These are phyloP conservation scores for Euphorbia lathyris DNA, from an alignment of 345 rosid genomes.

Conservation along the genomic window DNA sequence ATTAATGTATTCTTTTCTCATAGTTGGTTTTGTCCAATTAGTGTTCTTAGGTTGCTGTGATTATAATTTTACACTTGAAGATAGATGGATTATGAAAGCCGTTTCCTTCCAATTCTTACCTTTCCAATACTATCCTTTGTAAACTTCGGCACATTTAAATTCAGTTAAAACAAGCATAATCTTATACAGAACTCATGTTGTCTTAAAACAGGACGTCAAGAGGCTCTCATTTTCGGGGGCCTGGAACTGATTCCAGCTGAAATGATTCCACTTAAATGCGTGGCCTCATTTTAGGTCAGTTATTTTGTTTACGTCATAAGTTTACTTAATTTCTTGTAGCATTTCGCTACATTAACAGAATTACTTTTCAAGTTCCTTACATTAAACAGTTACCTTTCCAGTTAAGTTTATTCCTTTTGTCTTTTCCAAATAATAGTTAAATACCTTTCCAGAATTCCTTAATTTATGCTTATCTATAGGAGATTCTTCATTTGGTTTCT, in stretches of 20 bases:
- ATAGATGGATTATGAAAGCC: conserved; percentile 43
- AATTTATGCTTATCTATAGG: conserved; percentile 21
- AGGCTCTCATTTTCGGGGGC: conserved; percentile 98
- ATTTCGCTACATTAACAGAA: conserved; percentile 51
- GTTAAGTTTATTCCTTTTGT: conserved; percentile 29
- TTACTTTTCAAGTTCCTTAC: conserved; percentile 48
- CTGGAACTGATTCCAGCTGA: conserved; percentile 95
- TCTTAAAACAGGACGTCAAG: conserved; percentile 97
- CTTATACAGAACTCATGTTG: conserved; percentile 93
- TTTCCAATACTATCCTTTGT: conserved; percentile 63
- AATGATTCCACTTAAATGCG: conserved; percentile 94
- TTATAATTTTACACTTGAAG: conserved; percentile 45
- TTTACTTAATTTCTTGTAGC: conserved; percentile 55
- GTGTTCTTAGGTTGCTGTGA: conserved; percentile 28
- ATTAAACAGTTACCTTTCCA: conserved; percentile 32
- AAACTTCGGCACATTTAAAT: conserved; percentile 61
- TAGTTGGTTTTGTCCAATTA: conserved; percentile 23
- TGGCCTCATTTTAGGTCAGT: conserved; percentile 99
- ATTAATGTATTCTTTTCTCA: conserved; percentile 7
- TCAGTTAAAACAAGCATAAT: conserved; percentile 57
- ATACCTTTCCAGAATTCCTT: conserved; percentile 32
- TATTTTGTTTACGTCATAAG: conserved; percentile 69
- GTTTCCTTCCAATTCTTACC: conserved; percentile 62
- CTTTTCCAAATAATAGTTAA: conserved; percentile 19
- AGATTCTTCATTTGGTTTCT: conserved; percentile 20